phyloP scores from a whole-genome alignment of 768 basidiomycete species.

The Sarcomyxa edulis region DNA sequence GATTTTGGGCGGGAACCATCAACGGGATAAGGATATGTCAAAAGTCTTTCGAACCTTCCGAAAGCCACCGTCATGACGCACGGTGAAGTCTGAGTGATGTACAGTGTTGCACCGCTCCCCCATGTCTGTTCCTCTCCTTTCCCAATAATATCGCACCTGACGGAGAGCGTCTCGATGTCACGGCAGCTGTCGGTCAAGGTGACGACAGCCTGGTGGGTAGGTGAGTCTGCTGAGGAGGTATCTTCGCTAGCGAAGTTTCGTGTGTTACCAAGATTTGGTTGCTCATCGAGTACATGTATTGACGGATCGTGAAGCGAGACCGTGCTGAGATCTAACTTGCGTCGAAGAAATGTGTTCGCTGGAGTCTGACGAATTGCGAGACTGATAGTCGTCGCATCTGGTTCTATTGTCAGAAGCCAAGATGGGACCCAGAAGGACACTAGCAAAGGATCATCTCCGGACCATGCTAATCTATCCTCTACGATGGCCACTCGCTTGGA shows the following conservation, averaged over 20 bases:
- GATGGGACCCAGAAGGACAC: slow-evolving; percentile 22
- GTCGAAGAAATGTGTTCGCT: slow-evolving; percentile 16
- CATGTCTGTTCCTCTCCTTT: not conserved
- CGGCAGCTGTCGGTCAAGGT: not conserved
- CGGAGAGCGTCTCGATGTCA: slow-evolving; percentile 1
- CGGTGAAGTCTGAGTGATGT: slow-evolving; percentile 11
- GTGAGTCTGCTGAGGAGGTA: slow-evolving; percentile 1
- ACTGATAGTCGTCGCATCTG: slow-evolving; percentile 10
- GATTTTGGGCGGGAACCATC: slow-evolving; percentile 27
- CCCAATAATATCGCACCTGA: slow-evolving; percentile 4
- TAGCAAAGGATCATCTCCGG: slow-evolving; percentile 20
- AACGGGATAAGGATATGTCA: slow-evolving; percentile 42
- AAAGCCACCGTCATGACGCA: slow-evolving; percentile 25
- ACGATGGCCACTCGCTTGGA: slow-evolving; percentile 11
- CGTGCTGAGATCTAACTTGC: slow-evolving; percentile 18
- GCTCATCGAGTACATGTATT: slow-evolving; percentile 17
- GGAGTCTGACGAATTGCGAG: slow-evolving; percentile 18
- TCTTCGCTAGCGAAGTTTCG: no score
- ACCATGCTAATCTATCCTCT: slow-evolving; percentile 18
- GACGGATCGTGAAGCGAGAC: slow-evolving; percentile 21
- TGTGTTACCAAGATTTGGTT: not conserved
- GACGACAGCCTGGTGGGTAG: not conserved
- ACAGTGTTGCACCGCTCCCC: not conserved
- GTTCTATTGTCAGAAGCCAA: slow-evolving; percentile 14
- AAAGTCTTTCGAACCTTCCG: slow-evolving; percentile 15